These are phyloP conservation scores for Loxodes magnus DNA, from an alignment of 73 alveolate genomes.

Conservation along the genomic window DNA sequence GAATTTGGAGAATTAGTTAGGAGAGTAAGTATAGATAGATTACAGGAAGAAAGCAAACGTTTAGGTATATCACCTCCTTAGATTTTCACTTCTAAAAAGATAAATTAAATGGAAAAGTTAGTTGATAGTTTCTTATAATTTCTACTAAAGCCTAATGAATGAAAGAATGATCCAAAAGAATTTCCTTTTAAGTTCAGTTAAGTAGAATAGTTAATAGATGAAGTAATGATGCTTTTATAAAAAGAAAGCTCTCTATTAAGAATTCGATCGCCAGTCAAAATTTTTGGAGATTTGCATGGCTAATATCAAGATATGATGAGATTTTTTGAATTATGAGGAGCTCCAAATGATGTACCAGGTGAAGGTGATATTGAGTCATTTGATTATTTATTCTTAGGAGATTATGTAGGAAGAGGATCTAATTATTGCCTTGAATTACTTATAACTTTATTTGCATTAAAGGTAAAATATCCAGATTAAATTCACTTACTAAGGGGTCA, in stretches of 20 bases:
- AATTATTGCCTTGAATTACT: conserved; percentile 78
- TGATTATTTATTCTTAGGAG: conserved; percentile 90
- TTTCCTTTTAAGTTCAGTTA: conserved; percentile 27
- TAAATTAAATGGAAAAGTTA: conserved; percentile 39
- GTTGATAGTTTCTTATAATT: conserved; percentile 20
- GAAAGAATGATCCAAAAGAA: conserved; percentile 40
- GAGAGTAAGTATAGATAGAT: conserved; percentile 52
- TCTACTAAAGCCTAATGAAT: conserved; percentile 38
- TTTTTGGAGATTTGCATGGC: conserved; percentile 92
- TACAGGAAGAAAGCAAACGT: conserved; percentile 71
- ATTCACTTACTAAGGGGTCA: conserved; percentile 81
- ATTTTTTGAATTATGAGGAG: conserved; percentile 84
- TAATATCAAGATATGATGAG: conserved; percentile 89
- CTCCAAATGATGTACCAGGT: conserved; percentile 64
- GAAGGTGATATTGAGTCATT: conserved; percentile 79
- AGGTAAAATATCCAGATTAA: conserved; percentile 80
- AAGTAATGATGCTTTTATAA: conserved; percentile 5
- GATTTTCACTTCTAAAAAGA: conserved; percentile 48
- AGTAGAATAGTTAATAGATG: conserved; percentile 32
- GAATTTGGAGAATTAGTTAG: too few relatives aligned
- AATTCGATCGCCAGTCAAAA: conserved; percentile 83
- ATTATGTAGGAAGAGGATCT: conserved; percentile 84
- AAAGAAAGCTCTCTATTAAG: conserved; percentile 35
- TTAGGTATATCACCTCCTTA: too few relatives aligned
- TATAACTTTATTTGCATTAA: conserved; percentile 77